Base-by-base conservation (phyloP, 768 basidiomycete species). In the Boletus vermiculosoides region DNA sequence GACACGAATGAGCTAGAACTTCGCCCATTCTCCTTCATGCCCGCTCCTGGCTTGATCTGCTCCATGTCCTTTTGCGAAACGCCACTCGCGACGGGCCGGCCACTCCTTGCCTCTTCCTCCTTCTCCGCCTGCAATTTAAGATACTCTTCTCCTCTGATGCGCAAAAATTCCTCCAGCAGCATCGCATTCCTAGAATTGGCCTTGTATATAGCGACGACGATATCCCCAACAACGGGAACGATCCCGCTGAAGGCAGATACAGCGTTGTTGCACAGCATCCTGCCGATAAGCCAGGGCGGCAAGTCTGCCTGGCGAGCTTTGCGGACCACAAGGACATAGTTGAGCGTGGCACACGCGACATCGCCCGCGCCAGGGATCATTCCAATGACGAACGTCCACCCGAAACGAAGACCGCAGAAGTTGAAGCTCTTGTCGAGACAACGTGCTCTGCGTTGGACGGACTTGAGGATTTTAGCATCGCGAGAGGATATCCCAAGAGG, bases 171-270 rank as follows among this genome's bases (percentile, higher is more conserved):
- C 66, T 95, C 92, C 46, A 98, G 77, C 47, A 97, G 74, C 6
- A 82, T 82, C 12, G 92, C 94, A 65, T 98, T 97, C 58, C 95
- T 80, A 16, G 86, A 89, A 72, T 98, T 98, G 20, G 93, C 85
- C 69, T 94, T 95, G 79, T 77, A 96, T 3, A 82, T 71, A 2
- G 90, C 92, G 36, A 94, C 73, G 1, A 85, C 65, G 28, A 97
- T 62, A 71, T 94, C 92, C 4, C 94, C 94, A 3, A 83, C 77
- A 42, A 88, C 52, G 0, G 93, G 93, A 4, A 95, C 66, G 45
- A 86, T 67, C 1, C 92, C 88, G 13, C 90, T 76, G 0, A 76
- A 77, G 6, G 83, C 84, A 11, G 88, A 85, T 23, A 94, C 71
- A 15, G 80, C 77, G 62, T 90, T 88, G 74, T 96, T 91, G 54